These are phyloP conservation scores for Acanthamoeba castellanii DNA, from an alignment of 208 protist species.

Conservation along the genomic window DNA sequence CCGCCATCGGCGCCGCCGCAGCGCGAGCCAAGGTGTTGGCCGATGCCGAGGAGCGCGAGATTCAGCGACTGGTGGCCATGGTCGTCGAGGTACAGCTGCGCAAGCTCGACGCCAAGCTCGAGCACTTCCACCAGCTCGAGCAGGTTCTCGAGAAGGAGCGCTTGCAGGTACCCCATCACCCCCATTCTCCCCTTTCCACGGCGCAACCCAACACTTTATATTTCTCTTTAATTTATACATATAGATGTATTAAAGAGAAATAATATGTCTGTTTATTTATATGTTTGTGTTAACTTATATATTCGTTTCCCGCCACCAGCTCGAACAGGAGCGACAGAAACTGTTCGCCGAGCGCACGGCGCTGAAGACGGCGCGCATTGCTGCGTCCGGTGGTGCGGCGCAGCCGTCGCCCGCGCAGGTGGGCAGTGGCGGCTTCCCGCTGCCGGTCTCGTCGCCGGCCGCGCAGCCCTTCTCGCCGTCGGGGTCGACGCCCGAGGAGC, in stretches of 20 bases:
- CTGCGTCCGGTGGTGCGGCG: not conserved
- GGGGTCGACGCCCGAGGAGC: not conserved
- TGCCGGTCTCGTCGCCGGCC: not conserved
- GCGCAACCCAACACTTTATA: too few relatives aligned
- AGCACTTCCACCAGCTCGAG: conserved; percentile 78
- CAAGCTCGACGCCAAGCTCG: conserved; percentile 81
- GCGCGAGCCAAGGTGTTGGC: conserved; percentile 75
- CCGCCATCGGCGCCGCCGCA: conserved; percentile 71
- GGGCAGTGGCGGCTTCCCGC: not conserved
- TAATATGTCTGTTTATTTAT: too few relatives aligned
- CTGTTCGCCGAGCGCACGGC: conserved; percentile 36
- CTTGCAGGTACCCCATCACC: not conserved
- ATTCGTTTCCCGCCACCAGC: too few relatives aligned
- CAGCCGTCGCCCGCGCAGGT: not conserved
- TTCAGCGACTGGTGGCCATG: conserved; percentile 61
- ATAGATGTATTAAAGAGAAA: too few relatives aligned
- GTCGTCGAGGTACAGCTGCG: conserved; percentile 79
- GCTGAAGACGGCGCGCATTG: not conserved
- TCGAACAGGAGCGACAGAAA: conserved; percentile 11
- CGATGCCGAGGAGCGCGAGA: conserved; percentile 67
- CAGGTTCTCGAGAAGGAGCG: conserved; percentile 76
- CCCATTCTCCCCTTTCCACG: too few relatives aligned
- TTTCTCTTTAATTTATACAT: too few relatives aligned
- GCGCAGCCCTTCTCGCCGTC: not conserved
- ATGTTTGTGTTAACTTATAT: too few relatives aligned